Evolutionary conservation across 2,329 filamentous ascomycete genomes (phyloP).

Genomic region (Scytalidium sp.): DNA sequence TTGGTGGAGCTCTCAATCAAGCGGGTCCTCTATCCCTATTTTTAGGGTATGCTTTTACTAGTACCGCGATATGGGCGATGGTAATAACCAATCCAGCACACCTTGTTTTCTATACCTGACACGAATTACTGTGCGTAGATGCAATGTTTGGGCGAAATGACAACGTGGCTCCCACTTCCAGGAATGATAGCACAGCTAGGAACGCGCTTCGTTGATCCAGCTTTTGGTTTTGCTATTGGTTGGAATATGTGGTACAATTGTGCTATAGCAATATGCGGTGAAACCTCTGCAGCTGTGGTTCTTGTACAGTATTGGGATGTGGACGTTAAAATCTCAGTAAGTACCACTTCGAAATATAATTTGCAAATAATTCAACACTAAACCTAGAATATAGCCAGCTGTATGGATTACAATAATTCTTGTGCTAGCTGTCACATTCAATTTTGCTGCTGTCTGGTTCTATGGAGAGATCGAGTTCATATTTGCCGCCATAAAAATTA

Average conservation of each 20-base stretch:
- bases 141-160: constrained; percentile 48
- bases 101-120: too few species aligned
- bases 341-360: constrained; percentile 52
- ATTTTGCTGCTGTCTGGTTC: constrained; percentile 53
- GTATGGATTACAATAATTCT: background rate
- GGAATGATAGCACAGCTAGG: constrained; percentile 47
- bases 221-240: constrained; percentile 43
- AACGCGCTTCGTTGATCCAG: constrained; percentile 47
- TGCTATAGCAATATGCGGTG: constrained; percentile 48
- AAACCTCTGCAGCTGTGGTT: constrained; percentile 51
- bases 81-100: too few species aligned
- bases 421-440: constrained; percentile 30
- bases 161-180: constrained; percentile 44
- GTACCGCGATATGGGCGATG: too few species aligned
- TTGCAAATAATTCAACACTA: background rate
- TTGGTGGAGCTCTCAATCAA: too few species aligned
- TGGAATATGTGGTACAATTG: constrained; percentile 31
- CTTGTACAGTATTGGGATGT: constrained; percentile 71
- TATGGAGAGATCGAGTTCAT: constrained; percentile 62
- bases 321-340: constrained; percentile 57
- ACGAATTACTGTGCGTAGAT: too few species aligned
- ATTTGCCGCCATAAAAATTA: constrained; percentile 58
- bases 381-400: background rate
- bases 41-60: too few species aligned
- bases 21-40: too few species aligned